These are phyloP conservation scores for Nicotiana rustica DNA, from an alignment of 305 asterid genomes.

Conservation along the genomic window DNA sequence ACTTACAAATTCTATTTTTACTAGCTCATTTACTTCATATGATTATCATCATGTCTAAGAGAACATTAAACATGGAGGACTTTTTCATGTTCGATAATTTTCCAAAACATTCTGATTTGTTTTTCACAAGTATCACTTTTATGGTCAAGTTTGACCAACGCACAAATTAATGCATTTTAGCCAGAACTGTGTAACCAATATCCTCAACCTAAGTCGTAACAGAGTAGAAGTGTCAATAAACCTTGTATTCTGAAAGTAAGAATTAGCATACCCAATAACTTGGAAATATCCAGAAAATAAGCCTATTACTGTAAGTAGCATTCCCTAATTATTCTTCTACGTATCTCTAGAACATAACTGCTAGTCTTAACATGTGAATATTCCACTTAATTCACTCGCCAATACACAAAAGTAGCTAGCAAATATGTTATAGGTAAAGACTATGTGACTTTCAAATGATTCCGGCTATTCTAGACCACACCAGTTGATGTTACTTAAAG, in stretches of 20 bases:
- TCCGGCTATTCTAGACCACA: neutral
- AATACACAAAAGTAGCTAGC: slow-evolving; percentile 23
- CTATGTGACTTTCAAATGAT: neutral
- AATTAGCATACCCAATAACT: neutral
- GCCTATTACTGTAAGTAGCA: neutral
- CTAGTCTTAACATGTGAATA: slow-evolving; percentile 2
- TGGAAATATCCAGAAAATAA: slow-evolving; percentile 27
- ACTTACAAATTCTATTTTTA: slow-evolving; percentile 17
- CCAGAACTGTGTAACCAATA: slow-evolving; percentile 14
- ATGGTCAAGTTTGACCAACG: neutral
- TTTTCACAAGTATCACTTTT: neutral
- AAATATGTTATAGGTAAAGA: neutral
- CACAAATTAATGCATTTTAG: slow-evolving; percentile 1
- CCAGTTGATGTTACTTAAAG: neutral
- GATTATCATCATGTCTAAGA: slow-evolving; percentile 13
- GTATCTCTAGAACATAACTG: neutral
- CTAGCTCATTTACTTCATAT: slow-evolving; percentile 6
- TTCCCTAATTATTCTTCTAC: neutral
- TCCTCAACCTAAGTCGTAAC: neutral
- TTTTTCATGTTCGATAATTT: slow-evolving; percentile 4
- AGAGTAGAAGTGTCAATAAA: neutral
- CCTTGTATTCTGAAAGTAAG: slow-evolving; percentile 8
- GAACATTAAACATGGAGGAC: neutral
- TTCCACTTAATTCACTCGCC: neutral
- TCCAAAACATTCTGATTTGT: neutral